Evolutionary conservation across 768 basidiomycete species (phyloP), one percentile per base, ranked within the genome.

Genomic region (Rhodotorula taiwanensis): DNA sequence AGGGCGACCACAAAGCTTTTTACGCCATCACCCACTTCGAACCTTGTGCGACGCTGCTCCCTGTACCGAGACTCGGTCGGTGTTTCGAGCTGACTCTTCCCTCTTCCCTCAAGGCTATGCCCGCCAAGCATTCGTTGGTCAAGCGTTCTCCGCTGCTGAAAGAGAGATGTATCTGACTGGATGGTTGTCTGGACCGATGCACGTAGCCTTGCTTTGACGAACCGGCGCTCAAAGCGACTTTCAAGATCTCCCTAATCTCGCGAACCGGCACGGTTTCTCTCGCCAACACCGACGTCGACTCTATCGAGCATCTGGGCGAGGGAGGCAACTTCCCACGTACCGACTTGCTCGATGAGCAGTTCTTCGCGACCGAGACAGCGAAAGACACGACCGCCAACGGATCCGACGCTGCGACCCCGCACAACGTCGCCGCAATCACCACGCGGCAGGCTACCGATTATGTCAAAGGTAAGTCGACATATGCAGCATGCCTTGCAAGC

Each of bases 171-270:
- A 0, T 2, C 3, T 42, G 23, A 20, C 50, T 30, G 0, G 15
- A 25, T 5, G 25, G 33, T 10, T 20, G 15, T 31, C 20, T 4
- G 3, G 41, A 21, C 15, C 30, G 30, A 3, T n/a, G 23, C 14
- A 3, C 4, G n/a, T 28, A 45, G 75, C 88, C 88, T 25, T 91
- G 87, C 78, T 94, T 89, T 88, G 93, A 95, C 73, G 91, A 95
- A 72, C 94, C 93, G 16, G 80, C 83, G 44, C 79, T 92, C 70
- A 97, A 97, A 75, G 86, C 91, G 1, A 89, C 86, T 3, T 89
- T 86, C 72, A 72, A 56, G 39, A 61, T 73, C 54, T 56, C 67
- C 6, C 62, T 72, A 42, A 57, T 80, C 71, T 88, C 89, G 25
- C 83, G 84, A 62, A 79, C 77, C 15, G 82, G 83, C 64, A 85